A percentile compares a stretch with the other conserved stretches of the same genome.
phyloP scores from a whole-genome alignment of 768 basidiomycete species.

The Mycena indigotica region DNA sequence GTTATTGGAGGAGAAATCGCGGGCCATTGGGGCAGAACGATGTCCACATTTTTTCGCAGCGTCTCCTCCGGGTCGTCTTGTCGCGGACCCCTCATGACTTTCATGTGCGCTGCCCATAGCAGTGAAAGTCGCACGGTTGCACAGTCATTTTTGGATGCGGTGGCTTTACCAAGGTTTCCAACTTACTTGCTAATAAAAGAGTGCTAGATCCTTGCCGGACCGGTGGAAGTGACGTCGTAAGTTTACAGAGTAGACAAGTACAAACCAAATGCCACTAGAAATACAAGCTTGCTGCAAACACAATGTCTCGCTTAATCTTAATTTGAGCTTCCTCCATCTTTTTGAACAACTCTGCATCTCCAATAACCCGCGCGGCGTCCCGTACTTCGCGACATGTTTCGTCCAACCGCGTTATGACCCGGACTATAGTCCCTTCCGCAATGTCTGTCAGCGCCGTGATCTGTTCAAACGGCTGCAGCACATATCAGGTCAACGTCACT shows the following conservation, averaged over 20 bases:
- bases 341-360: conserved; percentile 92
- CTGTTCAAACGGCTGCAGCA: conserved; percentile 85
- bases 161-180: too few relatives aligned
- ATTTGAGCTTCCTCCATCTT: conserved; percentile 97
- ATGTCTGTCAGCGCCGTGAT: conserved; percentile 93
- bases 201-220: too few relatives aligned
- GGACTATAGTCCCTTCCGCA: conserved; percentile 94
- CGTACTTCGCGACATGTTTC: conserved; percentile 96
- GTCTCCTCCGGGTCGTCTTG: too few relatives aligned
- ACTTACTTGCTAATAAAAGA: too few relatives aligned
- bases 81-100: too few relatives aligned
- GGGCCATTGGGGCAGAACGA: too few relatives aligned
- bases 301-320: conserved; percentile 94
- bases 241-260: conserved; percentile 22
- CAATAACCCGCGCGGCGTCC: conserved; percentile 96
- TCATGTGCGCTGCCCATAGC: too few relatives aligned
- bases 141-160: too few relatives aligned
- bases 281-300: conserved; percentile 37
- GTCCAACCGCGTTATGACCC: conserved; percentile 93
- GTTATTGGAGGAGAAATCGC: too few relatives aligned
- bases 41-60: too few relatives aligned
- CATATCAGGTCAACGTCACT: conserved; percentile 2
- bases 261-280: background rate
- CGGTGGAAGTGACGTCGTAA: too few relatives aligned
- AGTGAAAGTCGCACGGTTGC: too few relatives aligned